Base-by-base conservation (phyloP, 352 stramenopile species). In the Pythium biforme region DNA sequence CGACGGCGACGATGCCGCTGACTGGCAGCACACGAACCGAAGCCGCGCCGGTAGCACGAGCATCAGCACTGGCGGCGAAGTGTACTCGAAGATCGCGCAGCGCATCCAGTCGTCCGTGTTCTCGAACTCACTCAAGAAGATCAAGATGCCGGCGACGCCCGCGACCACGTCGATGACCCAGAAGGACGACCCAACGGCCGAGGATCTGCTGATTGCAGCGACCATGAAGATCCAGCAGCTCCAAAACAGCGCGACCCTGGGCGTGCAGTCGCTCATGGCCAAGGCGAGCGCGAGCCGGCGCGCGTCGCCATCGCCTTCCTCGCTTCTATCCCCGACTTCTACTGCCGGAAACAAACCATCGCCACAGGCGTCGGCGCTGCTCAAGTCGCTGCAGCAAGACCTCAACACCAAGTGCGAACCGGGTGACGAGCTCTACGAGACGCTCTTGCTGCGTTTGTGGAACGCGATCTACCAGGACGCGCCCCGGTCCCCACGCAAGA, bases 391-490 rank as follows among this genome's bases (percentile, higher is more conserved):
- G 2, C 82, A 91, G 50, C 68, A 71, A 17, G 83, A 90, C 41
- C 63, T 95, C 27, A 89, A 75, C 27, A 66, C 68, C 22, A 90
- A 92, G 54, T 88, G 88, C 54, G 55, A 69, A 9, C 59, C 81
- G 7, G 78, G 79, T 3, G 76, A 92, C 43, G 72, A 79, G 31
- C 62, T 83, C 47, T 90, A 90, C 56, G 86, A 95, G 55, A 61
- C 56, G 5, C 73, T 89, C 9, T 66, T 95, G 23, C 43, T 77
- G 39, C 66, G 81, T 1, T 62, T 95, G 6, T 95, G 86, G 86
- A 68, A 75, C 50, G 78, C 70, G 5, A 75, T 90, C 45, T 84
- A 86, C 62, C 51, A 69, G 27, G 69, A 83, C 33, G 62, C 61
- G 1, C 66, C 69, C 0, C 22, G 27, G 10, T 67, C 58, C 5